Percentiles rank a stretch among this genome's conserved stretches.
Conservation (phyloP, 169 alveolate genomes). For the Cryptosporidium sp. region DNA sequence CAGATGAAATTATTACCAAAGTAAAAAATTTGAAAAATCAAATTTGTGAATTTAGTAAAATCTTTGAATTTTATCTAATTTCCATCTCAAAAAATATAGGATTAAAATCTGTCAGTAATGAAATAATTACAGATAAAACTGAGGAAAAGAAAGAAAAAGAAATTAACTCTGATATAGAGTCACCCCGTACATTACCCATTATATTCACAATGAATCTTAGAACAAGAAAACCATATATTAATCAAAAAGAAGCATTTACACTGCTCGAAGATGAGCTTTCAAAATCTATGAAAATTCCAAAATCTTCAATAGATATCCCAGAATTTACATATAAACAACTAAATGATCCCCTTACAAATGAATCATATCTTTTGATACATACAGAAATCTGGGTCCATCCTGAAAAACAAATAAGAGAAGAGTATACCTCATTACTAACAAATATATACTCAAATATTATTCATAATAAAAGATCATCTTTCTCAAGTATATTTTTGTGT, state of each 20-base stretch:
- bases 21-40: constrained; percentile 1
- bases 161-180: neutral
- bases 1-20: neutral
- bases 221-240: constrained; percentile 35
- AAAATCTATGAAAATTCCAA: constrained; percentile 35
- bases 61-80: constrained; percentile 5
- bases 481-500: constrained; percentile 52
- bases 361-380: constrained; percentile 1
- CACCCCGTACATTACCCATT: constrained; percentile 12
- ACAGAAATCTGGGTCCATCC: constrained; percentile 73
- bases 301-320: constrained; percentile 47
- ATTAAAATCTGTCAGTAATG: constrained; percentile 44
- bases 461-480: constrained; percentile 36
- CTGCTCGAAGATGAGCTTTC: constrained; percentile 48
- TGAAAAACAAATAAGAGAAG: constrained; percentile 26
- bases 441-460: constrained; percentile 55
- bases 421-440: constrained; percentile 23
- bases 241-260: constrained; percentile 47
- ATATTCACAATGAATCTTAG: constrained; percentile 50
- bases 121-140: neutral
- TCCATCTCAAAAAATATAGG: constrained; percentile 48
- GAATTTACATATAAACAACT: constrained; percentile 60
- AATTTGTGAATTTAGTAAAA: constrained; percentile 14
- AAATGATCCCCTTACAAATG: constrained; percentile 34
- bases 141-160: neutral